Evolutionary conservation across 148 eudicot species (phyloP).

Genomic region (Camellia granthamiana): DNA sequence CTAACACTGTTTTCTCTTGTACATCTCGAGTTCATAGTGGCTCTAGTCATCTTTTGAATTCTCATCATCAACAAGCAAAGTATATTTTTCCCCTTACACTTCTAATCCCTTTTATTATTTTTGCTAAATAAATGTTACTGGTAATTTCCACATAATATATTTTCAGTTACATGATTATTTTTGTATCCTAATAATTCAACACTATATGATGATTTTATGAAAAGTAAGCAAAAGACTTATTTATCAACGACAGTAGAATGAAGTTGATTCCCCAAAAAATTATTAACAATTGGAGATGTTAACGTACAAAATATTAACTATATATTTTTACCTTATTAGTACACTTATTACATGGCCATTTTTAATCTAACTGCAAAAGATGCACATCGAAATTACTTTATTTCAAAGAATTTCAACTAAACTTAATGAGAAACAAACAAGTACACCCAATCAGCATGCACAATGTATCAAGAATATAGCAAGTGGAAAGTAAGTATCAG

Average conservation of each 20-base stretch:
- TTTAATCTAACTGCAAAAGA: neutral
- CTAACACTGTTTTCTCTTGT: no score
- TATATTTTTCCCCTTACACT: no score
- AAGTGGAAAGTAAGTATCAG: slow-evolving; percentile 7
- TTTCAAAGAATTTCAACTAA: neutral
- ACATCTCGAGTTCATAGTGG: no score
- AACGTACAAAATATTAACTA: neutral
- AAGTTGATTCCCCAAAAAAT: neutral
- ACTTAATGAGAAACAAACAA: neutral
- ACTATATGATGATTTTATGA: neutral
- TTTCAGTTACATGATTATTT: neutral
- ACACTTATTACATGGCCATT: neutral
- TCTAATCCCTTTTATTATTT: neutral
- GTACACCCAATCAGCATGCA: neutral
- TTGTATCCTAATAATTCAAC: neutral
- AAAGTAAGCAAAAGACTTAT: neutral
- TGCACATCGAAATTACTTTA: neutral
- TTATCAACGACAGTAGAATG: neutral
- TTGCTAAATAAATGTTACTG: neutral
- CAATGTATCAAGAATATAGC: neutral
- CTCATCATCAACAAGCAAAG: no score
- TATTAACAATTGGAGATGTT: neutral
- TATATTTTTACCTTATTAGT: no score
- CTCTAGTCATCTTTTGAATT: no score
- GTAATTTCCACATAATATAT: neutral